Conservation (phyloP, 106 monocot species). For the Ottelia alismoides region DNA sequence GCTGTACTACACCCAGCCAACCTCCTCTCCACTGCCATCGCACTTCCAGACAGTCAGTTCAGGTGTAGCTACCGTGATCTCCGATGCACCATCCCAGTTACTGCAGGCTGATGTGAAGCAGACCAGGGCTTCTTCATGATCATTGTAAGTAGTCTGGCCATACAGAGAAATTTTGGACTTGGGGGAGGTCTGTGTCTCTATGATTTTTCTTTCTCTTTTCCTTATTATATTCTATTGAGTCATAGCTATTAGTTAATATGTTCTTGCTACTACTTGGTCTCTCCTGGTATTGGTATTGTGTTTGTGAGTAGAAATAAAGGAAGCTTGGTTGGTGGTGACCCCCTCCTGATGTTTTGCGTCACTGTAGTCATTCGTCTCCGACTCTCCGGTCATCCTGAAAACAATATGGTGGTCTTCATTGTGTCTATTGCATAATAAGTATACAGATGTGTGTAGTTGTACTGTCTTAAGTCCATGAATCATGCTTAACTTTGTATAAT, state of each 20-base stretch:
- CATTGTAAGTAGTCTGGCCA: background rate
- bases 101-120: slow-evolving; percentile 19
- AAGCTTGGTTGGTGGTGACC: background rate
- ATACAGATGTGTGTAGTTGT: too few species aligned
- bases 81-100: slow-evolving; percentile 5
- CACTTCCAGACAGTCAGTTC: slow-evolving; percentile 37
- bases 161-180: slow-evolving; percentile 8
- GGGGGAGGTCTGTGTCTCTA: slow-evolving; percentile 1
- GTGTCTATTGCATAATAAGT: background rate
- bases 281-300: background rate
- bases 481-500: too few species aligned
- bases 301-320: background rate
- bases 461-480: too few species aligned
- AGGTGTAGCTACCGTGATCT: background rate
- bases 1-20: slow-evolving; percentile 40
- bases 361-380: background rate
- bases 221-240: background rate
- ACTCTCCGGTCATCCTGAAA: background rate
- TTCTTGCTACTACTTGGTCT: background rate
- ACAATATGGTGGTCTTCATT: background rate
- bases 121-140: slow-evolving; percentile 18
- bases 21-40: slow-evolving; percentile 20
- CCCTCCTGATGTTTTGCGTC: background rate
- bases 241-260: background rate
- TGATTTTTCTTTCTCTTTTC: background rate